Percentiles rank a stretch among this genome's conserved stretches.
These are phyloP conservation scores for Rubia yunnanensis DNA, from an alignment of 257 asterid species.

Conservation along the genomic window DNA sequence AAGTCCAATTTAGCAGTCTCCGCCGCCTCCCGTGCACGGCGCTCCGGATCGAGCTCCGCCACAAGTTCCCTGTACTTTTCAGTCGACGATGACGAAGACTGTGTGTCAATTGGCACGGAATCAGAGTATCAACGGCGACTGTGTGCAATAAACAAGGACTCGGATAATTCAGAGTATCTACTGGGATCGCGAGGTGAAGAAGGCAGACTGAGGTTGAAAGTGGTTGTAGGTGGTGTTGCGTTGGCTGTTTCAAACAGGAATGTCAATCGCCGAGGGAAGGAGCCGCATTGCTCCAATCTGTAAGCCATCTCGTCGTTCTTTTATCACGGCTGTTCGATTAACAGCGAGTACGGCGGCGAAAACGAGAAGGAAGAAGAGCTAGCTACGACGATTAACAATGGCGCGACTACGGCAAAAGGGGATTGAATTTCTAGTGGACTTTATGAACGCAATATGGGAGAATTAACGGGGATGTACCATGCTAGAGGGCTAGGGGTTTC, in stretches of 20 bases:
- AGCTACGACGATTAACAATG: constrained; percentile 13
- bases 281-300: constrained; percentile 19
- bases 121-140: too few relatives aligned
- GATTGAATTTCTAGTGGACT: constrained; percentile 16
- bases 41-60: constrained; percentile 85
- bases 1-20: constrained; percentile 64
- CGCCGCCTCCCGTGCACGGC: constrained; percentile 59
- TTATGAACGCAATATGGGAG: constrained; percentile 13
- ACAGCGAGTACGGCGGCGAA: constrained; percentile 25
- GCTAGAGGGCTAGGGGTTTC: constrained; percentile 61
- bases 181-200: too few relatives aligned
- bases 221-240: too few relatives aligned
- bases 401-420: too few relatives aligned
- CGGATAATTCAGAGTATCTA: too few relatives aligned
- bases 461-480: constrained; percentile 51
- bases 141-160: too few relatives aligned
- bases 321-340: constrained; percentile 8
- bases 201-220: too few relatives aligned
- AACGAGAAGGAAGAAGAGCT: constrained; percentile 26
- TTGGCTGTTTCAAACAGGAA: constrained; percentile 28
- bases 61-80: constrained; percentile 60
- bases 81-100: constrained; percentile 29
- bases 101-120: constrained; percentile 40
- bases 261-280: constrained; percentile 18
- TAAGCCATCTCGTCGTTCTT: constrained; percentile 59